A percentile compares a stretch with the other conserved stretches of the same genome.
These are phyloP conservation scores for Leptographium galeiforme DNA, from an alignment of 2,329 filamentous ascomycete species.

Conservation along the genomic window DNA sequence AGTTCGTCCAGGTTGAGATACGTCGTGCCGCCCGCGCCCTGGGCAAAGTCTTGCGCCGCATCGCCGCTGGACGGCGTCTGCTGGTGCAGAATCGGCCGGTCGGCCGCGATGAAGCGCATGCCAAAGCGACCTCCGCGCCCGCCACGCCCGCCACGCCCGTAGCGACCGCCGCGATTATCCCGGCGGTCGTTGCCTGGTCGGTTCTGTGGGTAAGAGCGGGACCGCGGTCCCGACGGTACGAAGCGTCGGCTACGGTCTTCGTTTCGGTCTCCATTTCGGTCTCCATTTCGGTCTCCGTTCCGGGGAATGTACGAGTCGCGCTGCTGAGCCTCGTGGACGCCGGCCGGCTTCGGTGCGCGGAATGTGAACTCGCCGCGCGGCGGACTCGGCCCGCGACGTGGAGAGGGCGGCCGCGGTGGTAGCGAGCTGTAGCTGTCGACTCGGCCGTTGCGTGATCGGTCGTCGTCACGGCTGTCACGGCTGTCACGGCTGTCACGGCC, in stretches of 20 bases:
- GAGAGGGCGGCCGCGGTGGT: background rate
- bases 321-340: slow-evolving; percentile 34
- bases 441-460: background rate
- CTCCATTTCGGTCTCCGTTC: background rate
- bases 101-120: slow-evolving; percentile 27
- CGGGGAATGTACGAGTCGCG: slow-evolving; percentile 29
- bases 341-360: slow-evolving; percentile 36
- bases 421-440: background rate
- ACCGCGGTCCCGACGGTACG: slow-evolving; percentile 5
- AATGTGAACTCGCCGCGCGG: slow-evolving; percentile 43
- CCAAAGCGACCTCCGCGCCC: background rate
- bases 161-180: background rate
- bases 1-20: slow-evolving; percentile 43
- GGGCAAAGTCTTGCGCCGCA: slow-evolving; percentile 32
- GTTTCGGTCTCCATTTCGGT: background rate
- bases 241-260: background rate
- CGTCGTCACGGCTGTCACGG: background rate
- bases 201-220: background rate
- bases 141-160: background rate
- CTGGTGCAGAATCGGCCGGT: slow-evolving; percentile 35
- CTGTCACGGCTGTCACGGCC: background rate
- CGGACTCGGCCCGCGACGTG: slow-evolving; percentile 9
- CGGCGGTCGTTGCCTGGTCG: background rate
- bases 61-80: slow-evolving; percentile 21
- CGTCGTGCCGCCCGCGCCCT: slow-evolving; percentile 31